Percentiles rank a stretch among this genome's conserved stretches.
Conservation (phyloP, 2,329 filamentous ascomycete species). For the Rhynchosporium agropyri region DNA sequence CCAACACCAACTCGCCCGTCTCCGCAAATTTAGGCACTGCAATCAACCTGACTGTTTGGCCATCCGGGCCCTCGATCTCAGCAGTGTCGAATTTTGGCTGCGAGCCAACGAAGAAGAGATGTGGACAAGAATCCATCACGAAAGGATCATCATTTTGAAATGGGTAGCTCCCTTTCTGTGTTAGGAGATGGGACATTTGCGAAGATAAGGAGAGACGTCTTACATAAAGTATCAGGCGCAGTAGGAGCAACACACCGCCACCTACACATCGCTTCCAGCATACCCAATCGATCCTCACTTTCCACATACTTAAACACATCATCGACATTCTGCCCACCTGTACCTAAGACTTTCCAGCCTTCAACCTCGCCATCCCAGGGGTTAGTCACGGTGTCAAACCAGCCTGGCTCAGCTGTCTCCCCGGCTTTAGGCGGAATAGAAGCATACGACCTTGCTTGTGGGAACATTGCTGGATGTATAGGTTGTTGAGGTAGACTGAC, state of each 20-base stretch:
- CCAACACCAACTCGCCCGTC: conserved; percentile 76
- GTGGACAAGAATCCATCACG: conserved; percentile 80
- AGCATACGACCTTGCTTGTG: conserved; percentile 70
- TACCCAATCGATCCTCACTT: conserved; percentile 73
- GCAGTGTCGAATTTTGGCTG: conserved; percentile 78
- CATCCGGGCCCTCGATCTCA: conserved; percentile 65
- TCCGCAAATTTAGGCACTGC: conserved; percentile 79
- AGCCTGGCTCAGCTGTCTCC: conserved; percentile 57
- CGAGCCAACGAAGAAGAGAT: conserved; percentile 88
- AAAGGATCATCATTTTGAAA: conserved; percentile 95
- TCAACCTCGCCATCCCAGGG: conserved; percentile 91
- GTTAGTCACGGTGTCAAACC: conserved; percentile 90
- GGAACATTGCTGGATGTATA: conserved; percentile 91
- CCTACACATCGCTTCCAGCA: conserved; percentile 93
- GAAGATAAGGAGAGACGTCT: conserved; percentile 27
- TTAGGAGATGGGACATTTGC: conserved; percentile 11
- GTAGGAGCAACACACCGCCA: conserved; percentile 93
- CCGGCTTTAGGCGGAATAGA: conserved; percentile 44
- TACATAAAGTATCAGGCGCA: conserved; percentile 92
- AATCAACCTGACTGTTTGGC: conserved; percentile 76
- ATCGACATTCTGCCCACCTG: conserved; percentile 88
- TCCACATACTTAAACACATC: conserved; percentile 92
- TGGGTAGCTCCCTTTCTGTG: conserved; percentile 78
- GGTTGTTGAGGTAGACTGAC: conserved; percentile 89
- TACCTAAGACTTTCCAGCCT: conserved; percentile 85